Conservation (phyloP, 2,329 filamentous ascomycete genomes). For the Exophiala phaeomuriformis region DNA sequence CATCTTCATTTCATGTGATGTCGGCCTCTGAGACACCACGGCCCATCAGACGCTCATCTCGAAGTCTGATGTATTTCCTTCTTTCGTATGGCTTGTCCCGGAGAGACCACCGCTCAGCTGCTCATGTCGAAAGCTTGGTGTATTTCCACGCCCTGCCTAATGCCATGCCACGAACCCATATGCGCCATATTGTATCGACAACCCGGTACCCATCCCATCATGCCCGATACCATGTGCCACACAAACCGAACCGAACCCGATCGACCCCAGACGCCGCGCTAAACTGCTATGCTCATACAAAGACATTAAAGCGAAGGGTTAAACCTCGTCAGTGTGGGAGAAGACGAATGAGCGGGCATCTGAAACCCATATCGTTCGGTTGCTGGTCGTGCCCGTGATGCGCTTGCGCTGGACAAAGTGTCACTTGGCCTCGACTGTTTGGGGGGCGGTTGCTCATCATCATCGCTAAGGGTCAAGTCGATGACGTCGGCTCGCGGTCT, state of each 20-base stretch:
- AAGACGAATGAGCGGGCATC: constrained; percentile 5
- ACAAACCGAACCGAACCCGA: background rate
- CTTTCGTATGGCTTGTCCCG: too few species aligned
- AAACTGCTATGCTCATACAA: constrained; percentile 6
- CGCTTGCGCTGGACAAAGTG: background rate
- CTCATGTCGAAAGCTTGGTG: too few species aligned
- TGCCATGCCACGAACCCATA: too few species aligned
- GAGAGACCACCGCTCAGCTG: too few species aligned
- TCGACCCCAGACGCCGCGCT: constrained; percentile 10
- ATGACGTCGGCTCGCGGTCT: constrained; percentile 45
- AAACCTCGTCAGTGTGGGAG: constrained; percentile 10
- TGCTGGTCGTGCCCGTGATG: constrained; percentile 2
- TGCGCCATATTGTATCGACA: too few species aligned
- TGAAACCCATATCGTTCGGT: constrained; percentile 18
- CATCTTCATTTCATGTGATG: too few species aligned
- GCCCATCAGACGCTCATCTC: too few species aligned
- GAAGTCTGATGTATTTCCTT: too few species aligned
- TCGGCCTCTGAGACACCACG: too few species aligned
- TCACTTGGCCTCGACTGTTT: constrained; percentile 7
- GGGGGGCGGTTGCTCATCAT: constrained; percentile 39
- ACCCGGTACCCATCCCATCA: background rate
- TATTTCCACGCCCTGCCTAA: too few species aligned
- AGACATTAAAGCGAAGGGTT: constrained; percentile 7
- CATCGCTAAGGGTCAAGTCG: constrained; percentile 48
- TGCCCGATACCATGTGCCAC: background rate